Evolutionary conservation across 2,329 filamentous ascomycete genomes (phyloP), one percentile per base, ranked within the genome.

Genomic region (Mollisia scopiformis): DNA sequence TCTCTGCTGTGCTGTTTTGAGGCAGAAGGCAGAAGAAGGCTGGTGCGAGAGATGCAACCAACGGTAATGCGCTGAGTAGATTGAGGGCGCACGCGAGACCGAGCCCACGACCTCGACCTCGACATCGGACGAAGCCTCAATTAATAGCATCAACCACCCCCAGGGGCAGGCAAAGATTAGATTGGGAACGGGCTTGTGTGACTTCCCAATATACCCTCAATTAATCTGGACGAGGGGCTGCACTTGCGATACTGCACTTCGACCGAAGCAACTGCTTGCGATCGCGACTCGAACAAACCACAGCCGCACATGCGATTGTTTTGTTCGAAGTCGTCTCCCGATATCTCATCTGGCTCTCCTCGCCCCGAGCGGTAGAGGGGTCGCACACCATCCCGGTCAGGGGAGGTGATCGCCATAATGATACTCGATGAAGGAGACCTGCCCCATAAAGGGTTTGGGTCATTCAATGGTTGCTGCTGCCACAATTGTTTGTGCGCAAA

Each of bases 381-480:
- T 51, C 21, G 49, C n/a, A 8, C n/a, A 6, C 43, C 21, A 47
- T 7, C 49, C 49, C 49, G n/a, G 49, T 51, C 16, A 25, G 49
- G 30, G 49, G 30, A 51, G 6, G 19, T 27, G 49, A 51, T 51
- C 49, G 49, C 28, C 49, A 16, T 21, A 19, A 23, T 51, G 49
- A 30, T 19, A 51, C 49, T 31, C 49, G 6, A 31, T 33, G 16
- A 51, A 51, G 49, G 14, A 21, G 49, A 51, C 49, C 7, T 28
- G 49, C 27, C 49, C 49, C 27, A 25, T 41, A n/a, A 60, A 51
- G 43, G 61, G 58, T 41, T 56, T 61, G 57, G 61, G 58, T 52
- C 23, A 8, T 55, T 51, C 49, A 51, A 51, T 51, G 49, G 49
- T 51, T 51, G 19, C 49, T 51, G 49, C 49, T 51, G 49, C 49